A percentile compares a stretch with the other conserved stretches of the same genome.
These are phyloP conservation scores for Apostasia ramifera DNA, from an alignment of 106 monocot species.

Conservation along the genomic window DNA sequence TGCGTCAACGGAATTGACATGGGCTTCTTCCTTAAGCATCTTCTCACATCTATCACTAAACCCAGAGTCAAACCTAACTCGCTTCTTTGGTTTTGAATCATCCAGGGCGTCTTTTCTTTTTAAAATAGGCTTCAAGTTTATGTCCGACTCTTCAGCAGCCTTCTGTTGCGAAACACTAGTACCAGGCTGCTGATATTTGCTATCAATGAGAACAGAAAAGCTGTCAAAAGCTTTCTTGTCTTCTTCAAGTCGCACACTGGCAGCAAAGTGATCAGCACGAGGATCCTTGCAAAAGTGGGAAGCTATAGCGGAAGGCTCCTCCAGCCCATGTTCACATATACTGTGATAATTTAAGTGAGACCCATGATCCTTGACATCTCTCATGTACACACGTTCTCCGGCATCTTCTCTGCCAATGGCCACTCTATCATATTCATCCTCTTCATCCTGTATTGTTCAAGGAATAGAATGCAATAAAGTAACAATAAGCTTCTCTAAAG, in stretches of 20 bases:
- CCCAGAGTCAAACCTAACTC: constrained; percentile 65
- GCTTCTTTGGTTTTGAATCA: constrained; percentile 69
- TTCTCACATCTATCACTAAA: constrained; percentile 16
- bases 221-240: constrained; percentile 19
- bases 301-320: constrained; percentile 28
- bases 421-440: constrained; percentile 82
- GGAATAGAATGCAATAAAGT: too few species aligned
- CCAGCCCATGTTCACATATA: constrained; percentile 41
- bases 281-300: constrained; percentile 42
- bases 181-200: not conserved
- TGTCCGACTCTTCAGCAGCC: constrained; percentile 7
- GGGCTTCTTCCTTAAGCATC: constrained; percentile 5
- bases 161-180: not conserved
- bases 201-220: not conserved
- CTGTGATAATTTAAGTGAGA: constrained; percentile 52
- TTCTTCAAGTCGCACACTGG: constrained; percentile 59
- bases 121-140: constrained; percentile 70
- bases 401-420: constrained; percentile 50
- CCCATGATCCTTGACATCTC: constrained; percentile 63
- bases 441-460: constrained; percentile 63
- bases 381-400: constrained; percentile 83
- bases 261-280: constrained; percentile 83
- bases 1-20: constrained; percentile 6
- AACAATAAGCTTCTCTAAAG: too few species aligned
- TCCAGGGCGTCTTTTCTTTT: constrained; percentile 55